Evolutionary conservation across 768 basidiomycete species (phyloP).

Genomic region (Russula ochroleuca): DNA sequence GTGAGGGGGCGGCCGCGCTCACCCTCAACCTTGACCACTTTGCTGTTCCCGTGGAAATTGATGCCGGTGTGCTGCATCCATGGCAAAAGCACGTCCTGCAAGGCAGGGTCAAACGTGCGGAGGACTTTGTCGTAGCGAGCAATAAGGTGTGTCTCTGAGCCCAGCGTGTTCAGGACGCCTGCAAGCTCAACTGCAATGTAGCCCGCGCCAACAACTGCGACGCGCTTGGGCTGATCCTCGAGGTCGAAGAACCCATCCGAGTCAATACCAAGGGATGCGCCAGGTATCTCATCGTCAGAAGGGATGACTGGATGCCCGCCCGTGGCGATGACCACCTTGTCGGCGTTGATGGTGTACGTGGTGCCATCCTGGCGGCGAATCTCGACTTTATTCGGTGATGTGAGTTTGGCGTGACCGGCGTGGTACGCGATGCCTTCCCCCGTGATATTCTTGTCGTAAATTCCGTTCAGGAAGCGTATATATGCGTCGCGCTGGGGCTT

Average conservation of each 20-base stretch:
- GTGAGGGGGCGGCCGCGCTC: constrained; percentile 65
- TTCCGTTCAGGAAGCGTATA: constrained; percentile 81
- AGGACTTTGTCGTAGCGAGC: constrained; percentile 89
- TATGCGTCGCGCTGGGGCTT: constrained; percentile 96
- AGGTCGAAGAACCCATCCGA: constrained; percentile 97
- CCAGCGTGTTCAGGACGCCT: constrained; percentile 87
- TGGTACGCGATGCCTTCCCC: constrained; percentile 88
- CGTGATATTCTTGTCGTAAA: constrained; percentile 85
- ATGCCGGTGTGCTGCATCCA: constrained; percentile 97
- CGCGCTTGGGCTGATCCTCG: constrained; percentile 84
- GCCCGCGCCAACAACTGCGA: constrained; percentile 93
- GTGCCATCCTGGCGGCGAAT: constrained; percentile 64
- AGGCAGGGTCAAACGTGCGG: constrained; percentile 83
- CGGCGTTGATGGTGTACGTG: constrained; percentile 68
- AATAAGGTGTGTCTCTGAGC: constrained; percentile 86
- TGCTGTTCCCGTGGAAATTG: constrained; percentile 73
- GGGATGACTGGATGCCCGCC: constrained; percentile 85
- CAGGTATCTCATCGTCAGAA: constrained; percentile 74
- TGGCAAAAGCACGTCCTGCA: constrained; percentile 79
- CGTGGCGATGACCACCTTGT: constrained; percentile 78
- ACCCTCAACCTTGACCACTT: constrained; percentile 74
- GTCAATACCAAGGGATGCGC: constrained; percentile 84
- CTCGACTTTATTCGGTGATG: constrained; percentile 64
- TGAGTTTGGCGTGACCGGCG: constrained; percentile 69
- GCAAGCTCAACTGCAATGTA: constrained; percentile 98